These are phyloP conservation scores for Botrytis deweyae DNA, from an alignment of 2,329 filamentous ascomycete species.

Conservation along the genomic window DNA sequence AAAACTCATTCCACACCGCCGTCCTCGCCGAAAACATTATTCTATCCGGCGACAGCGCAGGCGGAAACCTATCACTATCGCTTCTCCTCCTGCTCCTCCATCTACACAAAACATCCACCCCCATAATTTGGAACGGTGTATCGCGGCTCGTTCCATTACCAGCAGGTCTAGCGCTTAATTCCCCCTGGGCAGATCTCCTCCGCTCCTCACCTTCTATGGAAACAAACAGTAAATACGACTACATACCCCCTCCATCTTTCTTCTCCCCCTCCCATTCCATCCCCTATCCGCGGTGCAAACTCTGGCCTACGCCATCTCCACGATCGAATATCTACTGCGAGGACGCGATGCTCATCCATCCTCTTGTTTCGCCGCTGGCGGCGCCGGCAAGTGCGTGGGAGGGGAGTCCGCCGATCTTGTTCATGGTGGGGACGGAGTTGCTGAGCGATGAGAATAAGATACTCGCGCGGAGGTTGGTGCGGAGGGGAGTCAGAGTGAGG, in stretches of 20 bases:
- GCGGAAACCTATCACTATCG: slow-evolving; percentile 67
- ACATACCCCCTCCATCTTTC: slow-evolving; percentile 54
- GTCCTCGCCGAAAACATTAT: slow-evolving; percentile 66
- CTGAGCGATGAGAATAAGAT: slow-evolving; percentile 66
- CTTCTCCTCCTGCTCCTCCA: slow-evolving; percentile 69
- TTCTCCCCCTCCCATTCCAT: slow-evolving; percentile 40
- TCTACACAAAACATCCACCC: slow-evolving; percentile 52
- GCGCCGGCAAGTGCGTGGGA: slow-evolving; percentile 53
- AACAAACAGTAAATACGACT: slow-evolving; percentile 58
- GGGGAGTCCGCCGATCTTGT: slow-evolving; percentile 63
- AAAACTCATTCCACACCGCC: slow-evolving; percentile 53
- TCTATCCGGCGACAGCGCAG: slow-evolving; percentile 70
- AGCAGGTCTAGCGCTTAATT: slow-evolving; percentile 60
- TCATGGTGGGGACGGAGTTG: slow-evolving; percentile 69
- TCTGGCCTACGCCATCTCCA: slow-evolving; percentile 58
- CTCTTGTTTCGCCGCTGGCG: slow-evolving; percentile 64
- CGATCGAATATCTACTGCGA: slow-evolving; percentile 55
- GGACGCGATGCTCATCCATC: slow-evolving; percentile 59
- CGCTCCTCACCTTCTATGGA: slow-evolving; percentile 58
- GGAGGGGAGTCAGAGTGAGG: slow-evolving; percentile 58
- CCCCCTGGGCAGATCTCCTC: slow-evolving; percentile 71
- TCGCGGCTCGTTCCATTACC: slow-evolving; percentile 60
- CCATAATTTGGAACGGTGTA: slow-evolving; percentile 62
- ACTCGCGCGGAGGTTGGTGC: slow-evolving; percentile 55
- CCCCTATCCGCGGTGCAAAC: slow-evolving; percentile 48